These are phyloP conservation scores for Trichoderma citrinoviride DNA, from an alignment of 2,329 filamentous ascomycete species.

Conservation along the genomic window DNA sequence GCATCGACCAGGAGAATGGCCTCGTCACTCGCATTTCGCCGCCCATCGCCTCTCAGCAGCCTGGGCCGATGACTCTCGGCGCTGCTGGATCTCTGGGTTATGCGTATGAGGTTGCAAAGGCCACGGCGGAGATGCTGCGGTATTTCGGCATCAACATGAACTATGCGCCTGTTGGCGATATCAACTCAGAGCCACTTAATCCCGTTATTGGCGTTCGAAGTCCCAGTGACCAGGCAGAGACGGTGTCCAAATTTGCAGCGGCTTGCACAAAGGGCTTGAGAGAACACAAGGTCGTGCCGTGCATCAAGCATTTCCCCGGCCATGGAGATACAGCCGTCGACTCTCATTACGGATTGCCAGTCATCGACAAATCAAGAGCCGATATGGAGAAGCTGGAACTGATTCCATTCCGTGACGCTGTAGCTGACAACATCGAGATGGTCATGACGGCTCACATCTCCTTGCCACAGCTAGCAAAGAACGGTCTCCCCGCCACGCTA, in stretches of 20 bases:
- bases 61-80: constrained; percentile 29
- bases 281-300: constrained; percentile 25
- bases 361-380: constrained; percentile 27
- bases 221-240: constrained; percentile 27
- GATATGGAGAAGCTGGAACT: constrained; percentile 28
- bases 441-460: constrained; percentile 33
- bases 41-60: constrained; percentile 28
- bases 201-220: constrained; percentile 31
- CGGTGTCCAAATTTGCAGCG: constrained; percentile 25
- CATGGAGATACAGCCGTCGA: constrained; percentile 31
- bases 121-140: constrained; percentile 26
- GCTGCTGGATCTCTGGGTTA: constrained; percentile 25
- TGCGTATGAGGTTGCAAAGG: constrained; percentile 24
- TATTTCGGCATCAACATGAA: constrained; percentile 33
- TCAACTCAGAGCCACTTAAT: constrained; percentile 31
- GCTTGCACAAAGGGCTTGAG: constrained; percentile 28
- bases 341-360: constrained; percentile 30
- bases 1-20: constrained; percentile 32
- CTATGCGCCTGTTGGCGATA: constrained; percentile 30
- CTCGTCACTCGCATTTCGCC: constrained; percentile 30
- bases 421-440: constrained; percentile 29
- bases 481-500: constrained; percentile 27
- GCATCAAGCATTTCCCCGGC: constrained; percentile 31
- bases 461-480: constrained; percentile 26
- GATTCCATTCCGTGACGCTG: constrained; percentile 27